Base-by-base conservation (phyloP, 768 basidiomycete genomes). In the Russula griseocarnosa region DNA sequence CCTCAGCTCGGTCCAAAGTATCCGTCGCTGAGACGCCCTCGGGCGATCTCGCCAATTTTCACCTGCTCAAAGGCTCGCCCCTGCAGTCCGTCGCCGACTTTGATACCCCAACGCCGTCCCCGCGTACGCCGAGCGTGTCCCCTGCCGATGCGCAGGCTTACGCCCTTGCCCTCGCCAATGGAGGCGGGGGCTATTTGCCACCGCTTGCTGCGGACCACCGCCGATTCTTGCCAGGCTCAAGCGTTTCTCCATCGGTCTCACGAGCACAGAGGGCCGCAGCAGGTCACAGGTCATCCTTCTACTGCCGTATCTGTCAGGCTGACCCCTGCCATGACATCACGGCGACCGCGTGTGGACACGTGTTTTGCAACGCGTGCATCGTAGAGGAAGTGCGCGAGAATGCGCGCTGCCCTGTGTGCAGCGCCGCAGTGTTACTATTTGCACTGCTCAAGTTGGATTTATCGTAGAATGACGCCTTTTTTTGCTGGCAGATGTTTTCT, bases 11-110 rank as follows among this genome's bases (percentile, higher is more conserved):
- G 40, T 67, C 67, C 36, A 67, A 66, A 30, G 44, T 22, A 38
- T 63, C 66, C 32, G 36, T 61, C n/a, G 67, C 67, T n/a, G 67
- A 69, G 62, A 69, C 67, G 32, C 67, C 67, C 24, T 69, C 67
- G 26, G 67, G 67, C 32, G 67, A 69, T 18, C 67, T 69, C 18
- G 58, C 67, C 44, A 64, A 69, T 62, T 69, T 69, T 40, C 62
- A 61, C 26, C 47, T 69, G 30, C 62, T 69, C 55, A 64, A 63
- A 0, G 66, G 66, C 30, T 67, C 63, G 11, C 67, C 67, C 32
- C 42, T 67, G 22, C 61, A 67, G 44, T 63, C 66, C 55, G 59
- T 62, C 30, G 47, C 34, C 30, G 65, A 62, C 38, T 52, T 67
- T 38, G 66, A 66, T 40, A 66, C 64, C 18, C 58, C 66, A n/a